Evolutionary conservation across 768 basidiomycete species (phyloP), one percentile per base, ranked within the genome.

Genomic region (Rhodosporidiobolus sp.): DNA sequence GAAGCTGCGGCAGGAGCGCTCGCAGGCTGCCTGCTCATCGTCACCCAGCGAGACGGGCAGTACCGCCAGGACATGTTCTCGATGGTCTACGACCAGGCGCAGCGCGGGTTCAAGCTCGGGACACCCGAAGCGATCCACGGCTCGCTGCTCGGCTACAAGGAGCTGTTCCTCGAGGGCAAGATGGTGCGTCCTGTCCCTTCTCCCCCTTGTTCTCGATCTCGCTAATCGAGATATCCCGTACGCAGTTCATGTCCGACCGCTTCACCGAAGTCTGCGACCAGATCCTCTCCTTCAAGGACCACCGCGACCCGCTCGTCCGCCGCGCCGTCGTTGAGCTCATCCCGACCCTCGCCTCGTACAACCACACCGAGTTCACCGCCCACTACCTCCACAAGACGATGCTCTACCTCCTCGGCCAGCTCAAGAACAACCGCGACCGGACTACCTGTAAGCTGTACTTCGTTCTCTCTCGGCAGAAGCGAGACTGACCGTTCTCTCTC

Each of bases 251-350:
- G 91, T 87, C 86, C 74, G 91, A 93, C 77, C 82, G 81, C 61
- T 98, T 92, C 79, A 80, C 90, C 56, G 89, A 90, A 75, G 89
- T 91, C 12, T 92, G 92, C 70, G 94, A 97, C 65, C 88, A 91
- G 75, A 91, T 97, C 58, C 84, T 98, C 38, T 86, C 88, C 49
- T 96, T 94, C 84, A 89, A 89, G 80, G 86, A 89, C 16, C 90
- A 92, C 80, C 86, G 92, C 74, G 96, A 99, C 77, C 83, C 86
- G 28, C 86, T 92, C 50, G 90, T 99, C 70, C 88, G 93, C 55
- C 90, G 91, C 81, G 93, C 92, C 83, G 94, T 98, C 70, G 94
- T 98, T 78, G 90, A 91, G 14, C 87, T 99, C 79, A 94, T 99
- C 56, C 95, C 96, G 1, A 91, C 91, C 9, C 87, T 98, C 73